Base-by-base conservation (phyloP, 2,329 filamentous ascomycete species). In the Pseudodiploospora longispora region DNA sequence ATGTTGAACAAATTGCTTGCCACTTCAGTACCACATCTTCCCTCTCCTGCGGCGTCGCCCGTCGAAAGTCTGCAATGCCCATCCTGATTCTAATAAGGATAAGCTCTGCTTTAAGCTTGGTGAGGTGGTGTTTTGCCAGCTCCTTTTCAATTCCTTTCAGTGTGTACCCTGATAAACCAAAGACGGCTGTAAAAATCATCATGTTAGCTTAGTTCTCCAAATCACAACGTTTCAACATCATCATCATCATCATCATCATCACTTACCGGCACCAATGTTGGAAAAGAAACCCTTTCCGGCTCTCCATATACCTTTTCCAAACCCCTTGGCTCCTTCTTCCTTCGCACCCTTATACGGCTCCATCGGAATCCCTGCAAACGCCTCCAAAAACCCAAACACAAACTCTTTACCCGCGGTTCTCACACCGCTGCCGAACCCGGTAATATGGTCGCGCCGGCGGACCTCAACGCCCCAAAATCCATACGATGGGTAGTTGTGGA, bases 401-500 rank as follows among this genome's bases (percentile, higher is more conserved):
- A 83, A 76, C 55, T 80, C 79, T 61, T 80, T 83, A 3, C 80
- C 76, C 2, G 83, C 83, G 34, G 78, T 80, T 41, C 69, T 74
- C 5, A 87, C 68, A 1, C 61, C 61, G 27, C 54, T 83, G 37
- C 76, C 74, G 35, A 87, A 61, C 27, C 80, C 82, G 1, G 80
- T 83, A n/a, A 88, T 79, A 46, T 79, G 79, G 28, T 82, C 78
- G 3, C 75, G 68, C 37, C 77, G 76, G 6, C 81, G 69, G 1
- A 87, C 83, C 19, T 75, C 80, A 4, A 78, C 44, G 1, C 47
- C 82, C 8, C 79, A 76, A 51, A 85, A 54, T 5, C 57, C 85
- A 3, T 87, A 67, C 40, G 79, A 81, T 0, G 84, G 83, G 2
- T 77, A 80, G 52, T 88, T 87, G 57, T 85, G 84, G 51, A 87